These are phyloP conservation scores for Trichocomaceae sp. DNA, from an alignment of 2,329 filamentous ascomycete species.

Conservation along the genomic window DNA sequence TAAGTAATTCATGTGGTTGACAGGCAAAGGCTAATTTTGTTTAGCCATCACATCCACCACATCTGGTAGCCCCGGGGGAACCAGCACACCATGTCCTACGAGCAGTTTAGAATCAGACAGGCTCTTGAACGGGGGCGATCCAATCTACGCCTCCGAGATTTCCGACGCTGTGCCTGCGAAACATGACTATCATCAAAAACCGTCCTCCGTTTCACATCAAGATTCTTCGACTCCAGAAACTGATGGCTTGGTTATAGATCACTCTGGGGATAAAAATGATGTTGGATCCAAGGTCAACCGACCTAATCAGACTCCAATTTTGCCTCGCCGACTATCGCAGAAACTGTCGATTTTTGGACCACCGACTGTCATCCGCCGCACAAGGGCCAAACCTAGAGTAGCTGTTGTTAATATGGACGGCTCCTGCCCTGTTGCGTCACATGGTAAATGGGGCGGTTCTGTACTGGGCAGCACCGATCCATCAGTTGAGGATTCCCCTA, in stretches of 20 bases:
- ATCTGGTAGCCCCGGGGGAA: background rate
- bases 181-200: background rate
- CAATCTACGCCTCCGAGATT: background rate
- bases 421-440: constrained; percentile 9
- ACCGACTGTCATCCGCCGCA: constrained; percentile 36
- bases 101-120: background rate
- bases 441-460: constrained; percentile 23
- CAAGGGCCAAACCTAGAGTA: constrained; percentile 28
- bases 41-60: background rate
- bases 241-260: background rate
- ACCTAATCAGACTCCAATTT: constrained; percentile 20
- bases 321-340: constrained; percentile 28
- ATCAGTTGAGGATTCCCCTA: constrained; percentile 26
- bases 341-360: constrained; percentile 35
- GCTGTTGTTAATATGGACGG: constrained; percentile 23
- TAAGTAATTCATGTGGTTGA: background rate
- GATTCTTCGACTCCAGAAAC: background rate
- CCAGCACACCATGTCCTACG: background rate
- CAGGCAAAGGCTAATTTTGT: background rate
- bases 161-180: background rate
- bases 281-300: background rate
- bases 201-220: background rate
- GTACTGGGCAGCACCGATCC: constrained; percentile 29
- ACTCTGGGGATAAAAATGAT: background rate
- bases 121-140: background rate